Evolutionary conservation across 371 early-diverging fungal genomes (phyloP), one percentile per base, ranked within the genome.

Genomic region (Zychaea mexicana): DNA sequence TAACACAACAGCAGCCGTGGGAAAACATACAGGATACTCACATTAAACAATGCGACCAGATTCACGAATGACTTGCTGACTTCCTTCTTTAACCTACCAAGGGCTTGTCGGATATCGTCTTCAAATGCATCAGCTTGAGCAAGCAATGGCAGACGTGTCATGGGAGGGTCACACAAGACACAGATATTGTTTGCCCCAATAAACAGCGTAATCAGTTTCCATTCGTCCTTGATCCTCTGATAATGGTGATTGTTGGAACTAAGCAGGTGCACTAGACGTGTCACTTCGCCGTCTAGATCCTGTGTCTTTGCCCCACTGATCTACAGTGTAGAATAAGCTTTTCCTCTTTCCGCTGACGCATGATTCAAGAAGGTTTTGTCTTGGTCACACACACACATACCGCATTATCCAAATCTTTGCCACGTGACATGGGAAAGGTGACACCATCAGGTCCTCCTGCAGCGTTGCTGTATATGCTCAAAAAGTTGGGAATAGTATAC

Each of bases 111-210:
- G 3, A 85, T 67, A 47, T 81, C 73, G 0, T 67, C 52, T 42
- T 83, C 85, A 63, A 83, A 87, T 31, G 64, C 68, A 52, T 83
- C 83, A 12, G 81, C 84, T 46, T 76, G 74, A 2, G 87, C 82
- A 32, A 74, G 63, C 12, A 65, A 61, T 17, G 79, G 79, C 9
- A 78, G 61, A 7, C 62, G 53, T 2, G 77, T 77, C 27, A 73
- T 31, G 1, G 76, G 74, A 15, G 75, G 75, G 6, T 70, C 71
- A 60, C 88, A 88, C 28, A 85, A 69, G 0, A 74, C 74, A 73
- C 91, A 90, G 36, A 87, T 79, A 59, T 90, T 89, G 64, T 90
- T 90, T 30, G 83, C 86, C 7, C 91, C 91, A 59, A 90, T 88
- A 62, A 90, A 89, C 19, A 90, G 31, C 0, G 86, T 86, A 22